Evolutionary conservation across 1,284 basidiomycete species (phyloP).

Genomic region (Melampsora medusae): DNA sequence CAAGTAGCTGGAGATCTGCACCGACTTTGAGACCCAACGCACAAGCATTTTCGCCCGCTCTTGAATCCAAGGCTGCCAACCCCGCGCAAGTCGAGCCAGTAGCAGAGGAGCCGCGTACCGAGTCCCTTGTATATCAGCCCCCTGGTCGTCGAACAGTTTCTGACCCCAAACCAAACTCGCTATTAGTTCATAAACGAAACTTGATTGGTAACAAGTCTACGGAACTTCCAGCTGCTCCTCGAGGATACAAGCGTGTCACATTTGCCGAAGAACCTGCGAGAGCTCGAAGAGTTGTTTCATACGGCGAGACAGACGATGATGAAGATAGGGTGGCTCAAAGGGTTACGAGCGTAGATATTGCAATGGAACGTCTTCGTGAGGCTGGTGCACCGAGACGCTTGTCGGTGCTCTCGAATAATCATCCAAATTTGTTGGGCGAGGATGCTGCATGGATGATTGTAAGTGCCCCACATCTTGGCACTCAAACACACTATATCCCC

Average conservation of each 20-base stretch:
- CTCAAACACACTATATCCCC: too few species aligned
- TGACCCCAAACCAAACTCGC: conserved; percentile 18
- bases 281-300: conserved; percentile 21
- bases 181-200: not conserved
- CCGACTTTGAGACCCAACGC: conserved; percentile 34
- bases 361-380: conserved; percentile 32
- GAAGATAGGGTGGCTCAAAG: conserved; percentile 8
- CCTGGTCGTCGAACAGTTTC: conserved; percentile 39
- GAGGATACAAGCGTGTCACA: conserved; percentile 32
- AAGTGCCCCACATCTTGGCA: not conserved
- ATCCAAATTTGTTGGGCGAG: conserved; percentile 4
- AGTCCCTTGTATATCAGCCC: conserved; percentile 27
- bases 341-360: conserved; percentile 32
- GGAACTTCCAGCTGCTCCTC: not conserved
- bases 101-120: not conserved
- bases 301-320: conserved; percentile 16
- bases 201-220: not conserved
- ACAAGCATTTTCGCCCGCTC: conserved; percentile 27
- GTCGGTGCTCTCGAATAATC: conserved; percentile 2
- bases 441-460: not conserved
- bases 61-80: not conserved
- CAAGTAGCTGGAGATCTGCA: conserved; percentile 20
- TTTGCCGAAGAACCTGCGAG: conserved; percentile 32
- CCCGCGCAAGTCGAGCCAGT: not conserved
- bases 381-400: conserved; percentile 24